Conservation (phyloP, 2,329 filamentous ascomycete species). For the Diaporthe destruens region DNA sequence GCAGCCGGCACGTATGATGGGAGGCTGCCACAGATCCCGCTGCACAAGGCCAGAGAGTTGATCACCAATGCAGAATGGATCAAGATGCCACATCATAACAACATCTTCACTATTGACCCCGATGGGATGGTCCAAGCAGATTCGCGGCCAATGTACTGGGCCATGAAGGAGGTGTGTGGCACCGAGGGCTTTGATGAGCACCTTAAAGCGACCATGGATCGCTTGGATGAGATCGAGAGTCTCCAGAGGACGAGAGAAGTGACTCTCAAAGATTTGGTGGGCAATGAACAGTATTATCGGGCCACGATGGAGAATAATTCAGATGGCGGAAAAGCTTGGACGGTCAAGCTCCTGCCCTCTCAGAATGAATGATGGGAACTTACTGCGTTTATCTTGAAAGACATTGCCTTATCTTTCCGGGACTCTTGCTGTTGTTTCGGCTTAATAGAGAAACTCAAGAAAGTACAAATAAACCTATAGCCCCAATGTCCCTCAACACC, state of each 20-base stretch:
- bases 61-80: conserved; percentile 71
- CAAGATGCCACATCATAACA: conserved; percentile 65
- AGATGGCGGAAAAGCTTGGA: conserved; percentile 4
- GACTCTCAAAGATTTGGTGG: conserved; percentile 61
- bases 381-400: too few relatives aligned
- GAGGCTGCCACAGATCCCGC: conserved; percentile 63
- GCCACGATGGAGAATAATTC: background rate
- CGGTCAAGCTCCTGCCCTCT: conserved; percentile 3
- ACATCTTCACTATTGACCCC: conserved; percentile 69
- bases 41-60: conserved; percentile 63
- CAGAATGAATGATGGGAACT: background rate
- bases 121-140: conserved; percentile 68
- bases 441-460: too few relatives aligned
- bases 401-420: too few relatives aligned
- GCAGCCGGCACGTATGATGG: conserved; percentile 49
- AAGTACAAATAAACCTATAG: too few relatives aligned
- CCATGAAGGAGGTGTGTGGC: conserved; percentile 65
- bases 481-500: too few relatives aligned
- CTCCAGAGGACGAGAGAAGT: conserved; percentile 67
- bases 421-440: too few relatives aligned
- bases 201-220: conserved; percentile 64
- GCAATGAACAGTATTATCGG: background rate
- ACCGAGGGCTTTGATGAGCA: conserved; percentile 65
- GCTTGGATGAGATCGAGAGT: conserved; percentile 66
- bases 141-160: conserved; percentile 69